These are phyloP conservation scores for Colletotrichum viniferum DNA, from an alignment of 2,329 filamentous ascomycete genomes.

Conservation along the genomic window DNA sequence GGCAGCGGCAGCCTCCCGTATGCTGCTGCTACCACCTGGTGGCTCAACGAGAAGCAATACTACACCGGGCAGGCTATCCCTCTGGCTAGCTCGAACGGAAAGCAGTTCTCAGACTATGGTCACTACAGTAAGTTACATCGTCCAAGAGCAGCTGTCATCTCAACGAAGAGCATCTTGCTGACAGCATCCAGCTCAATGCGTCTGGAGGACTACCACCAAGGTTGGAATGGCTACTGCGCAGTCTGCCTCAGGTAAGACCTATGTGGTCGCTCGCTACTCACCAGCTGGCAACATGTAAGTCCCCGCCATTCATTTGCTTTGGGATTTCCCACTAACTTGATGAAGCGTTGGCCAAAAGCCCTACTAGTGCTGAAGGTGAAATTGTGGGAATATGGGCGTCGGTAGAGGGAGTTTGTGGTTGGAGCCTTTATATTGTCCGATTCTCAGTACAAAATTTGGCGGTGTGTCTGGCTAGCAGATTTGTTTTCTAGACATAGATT, in stretches of 20 bases:
- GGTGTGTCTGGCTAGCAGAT: background rate
- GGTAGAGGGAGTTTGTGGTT: background rate
- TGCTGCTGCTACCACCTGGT: background rate
- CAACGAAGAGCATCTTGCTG: background rate
- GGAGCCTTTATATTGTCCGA: background rate
- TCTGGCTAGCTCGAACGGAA: background rate
- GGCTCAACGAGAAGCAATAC: background rate
- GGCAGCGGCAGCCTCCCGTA: background rate
- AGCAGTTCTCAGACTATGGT: slow-evolving; percentile 21
- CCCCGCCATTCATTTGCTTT: background rate
- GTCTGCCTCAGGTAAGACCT: slow-evolving; percentile 30
- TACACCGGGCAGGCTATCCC: background rate
- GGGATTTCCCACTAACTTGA: background rate
- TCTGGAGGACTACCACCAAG: slow-evolving; percentile 32
- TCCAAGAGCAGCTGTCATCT: background rate
- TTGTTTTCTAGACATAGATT: background rate
- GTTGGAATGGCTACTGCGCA: slow-evolving; percentile 33
- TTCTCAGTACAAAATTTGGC: background rate
- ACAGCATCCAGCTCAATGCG: slow-evolving; percentile 24
- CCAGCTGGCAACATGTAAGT: slow-evolving; percentile 31
- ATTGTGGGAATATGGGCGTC: background rate
- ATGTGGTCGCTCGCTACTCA: slow-evolving; percentile 36
- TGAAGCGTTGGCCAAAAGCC: background rate
- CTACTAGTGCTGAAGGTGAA: background rate
- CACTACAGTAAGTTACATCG: slow-evolving; percentile 26